These are phyloP conservation scores for Pyricularia pennisetigena DNA, from an alignment of 2,329 filamentous ascomycete species.

Conservation along the genomic window DNA sequence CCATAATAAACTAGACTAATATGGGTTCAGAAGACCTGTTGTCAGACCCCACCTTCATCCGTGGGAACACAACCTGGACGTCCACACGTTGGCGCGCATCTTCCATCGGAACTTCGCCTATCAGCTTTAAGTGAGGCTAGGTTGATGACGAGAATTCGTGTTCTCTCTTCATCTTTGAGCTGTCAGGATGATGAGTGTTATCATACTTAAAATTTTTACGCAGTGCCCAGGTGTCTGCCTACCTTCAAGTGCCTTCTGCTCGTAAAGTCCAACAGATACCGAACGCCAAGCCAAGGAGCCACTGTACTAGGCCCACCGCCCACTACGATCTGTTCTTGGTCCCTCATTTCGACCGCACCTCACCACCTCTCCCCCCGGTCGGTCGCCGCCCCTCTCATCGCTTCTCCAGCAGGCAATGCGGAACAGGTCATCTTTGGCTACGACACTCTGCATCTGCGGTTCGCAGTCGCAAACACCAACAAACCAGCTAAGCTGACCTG, in stretches of 20 bases:
- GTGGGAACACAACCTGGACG: not conserved
- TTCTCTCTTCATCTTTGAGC: not conserved
- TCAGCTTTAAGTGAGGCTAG: not conserved
- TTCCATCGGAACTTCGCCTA: not conserved
- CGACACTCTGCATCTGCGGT: not conserved
- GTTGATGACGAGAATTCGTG: not conserved
- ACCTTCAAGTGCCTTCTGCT: not conserved
- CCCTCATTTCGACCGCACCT: not conserved
- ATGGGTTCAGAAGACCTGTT: not conserved
- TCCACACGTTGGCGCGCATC: not conserved
- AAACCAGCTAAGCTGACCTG: not conserved
- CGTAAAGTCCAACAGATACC: not conserved
- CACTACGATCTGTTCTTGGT: not conserved
- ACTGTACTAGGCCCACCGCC: not conserved
- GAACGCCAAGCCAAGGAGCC: not conserved
- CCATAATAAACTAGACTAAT: not conserved
- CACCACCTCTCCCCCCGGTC: not conserved
- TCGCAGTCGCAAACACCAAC: not conserved
- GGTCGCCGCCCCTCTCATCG: conserved; percentile 1
- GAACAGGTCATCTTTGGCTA: not conserved
- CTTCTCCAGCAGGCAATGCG: not conserved
- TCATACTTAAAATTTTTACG: not conserved
- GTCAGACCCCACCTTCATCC: not conserved
- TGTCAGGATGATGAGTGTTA: not conserved
- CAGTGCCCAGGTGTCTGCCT: not conserved